These are phyloP conservation scores for Talaromyces verruculosus DNA, from an alignment of 2,329 filamentous ascomycete species.

Conservation along the genomic window DNA sequence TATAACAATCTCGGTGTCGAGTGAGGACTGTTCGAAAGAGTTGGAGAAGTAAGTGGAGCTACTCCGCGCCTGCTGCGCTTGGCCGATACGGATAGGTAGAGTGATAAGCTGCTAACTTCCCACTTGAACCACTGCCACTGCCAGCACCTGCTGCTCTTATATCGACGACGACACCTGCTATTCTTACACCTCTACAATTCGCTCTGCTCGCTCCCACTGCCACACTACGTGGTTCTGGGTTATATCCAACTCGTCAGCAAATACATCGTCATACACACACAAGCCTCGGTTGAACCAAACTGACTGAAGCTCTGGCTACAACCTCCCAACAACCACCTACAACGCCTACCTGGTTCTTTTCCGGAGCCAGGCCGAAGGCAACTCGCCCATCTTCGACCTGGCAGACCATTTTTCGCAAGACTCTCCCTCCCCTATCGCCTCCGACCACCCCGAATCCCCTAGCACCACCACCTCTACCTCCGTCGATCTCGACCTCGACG, in stretches of 20 bases:
- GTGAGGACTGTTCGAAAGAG: not conserved
- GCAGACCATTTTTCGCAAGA: slow-evolving; percentile 64
- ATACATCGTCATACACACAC: not conserved
- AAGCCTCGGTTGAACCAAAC: not conserved
- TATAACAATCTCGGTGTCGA: not conserved
- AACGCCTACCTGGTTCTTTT: slow-evolving; percentile 47
- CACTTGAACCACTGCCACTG: slow-evolving; percentile 1
- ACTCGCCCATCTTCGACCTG: slow-evolving; percentile 63
- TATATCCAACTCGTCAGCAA: not conserved
- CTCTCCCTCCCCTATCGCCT: slow-evolving; percentile 60
- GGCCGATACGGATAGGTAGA: slow-evolving; percentile 9
- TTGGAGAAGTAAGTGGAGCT: slow-evolving; percentile 9
- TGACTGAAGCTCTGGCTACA: slow-evolving; percentile 1
- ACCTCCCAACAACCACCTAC: slow-evolving; percentile 7
- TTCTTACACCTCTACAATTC: not conserved
- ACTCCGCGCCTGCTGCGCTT: slow-evolving; percentile 6
- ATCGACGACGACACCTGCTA: slow-evolving; percentile 5
- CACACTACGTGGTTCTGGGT: not conserved
- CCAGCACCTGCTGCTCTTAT: not conserved
- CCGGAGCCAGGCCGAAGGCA: slow-evolving; percentile 45
- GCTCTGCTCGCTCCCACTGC: not conserved
- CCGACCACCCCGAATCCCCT: slow-evolving; percentile 66
- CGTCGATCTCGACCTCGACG: not conserved
- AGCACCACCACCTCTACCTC: slow-evolving; percentile 48
- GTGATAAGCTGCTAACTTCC: slow-evolving; percentile 9